Evolutionary conservation across 495 filamentous ascomycete genomes (phyloP), one percentile per base, ranked within the genome.

Genomic region (Podospora comata): DNA sequence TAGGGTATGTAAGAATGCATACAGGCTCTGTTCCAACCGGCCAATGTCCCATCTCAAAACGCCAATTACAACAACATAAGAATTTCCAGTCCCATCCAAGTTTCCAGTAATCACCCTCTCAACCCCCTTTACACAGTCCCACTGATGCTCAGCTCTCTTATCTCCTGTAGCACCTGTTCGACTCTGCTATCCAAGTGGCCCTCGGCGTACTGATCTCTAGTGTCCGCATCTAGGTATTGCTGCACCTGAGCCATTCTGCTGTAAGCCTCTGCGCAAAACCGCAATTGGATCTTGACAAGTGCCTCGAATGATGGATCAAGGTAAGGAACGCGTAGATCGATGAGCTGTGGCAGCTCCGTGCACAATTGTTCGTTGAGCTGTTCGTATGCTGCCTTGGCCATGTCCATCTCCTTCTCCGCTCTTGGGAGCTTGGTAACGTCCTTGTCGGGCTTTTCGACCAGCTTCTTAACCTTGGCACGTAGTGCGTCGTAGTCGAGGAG

Each of bases 391-490:
- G 89, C 88, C 79, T 91, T 94, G 65, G 95, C 92, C 82, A 97
- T 90, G 72, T 97, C 93, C 75, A 91, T 86, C 78, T 99, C 95
- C 77, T 94, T 94, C 79, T 99, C 95, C 3, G 93, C 90, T 59
- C 93, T 89, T 0, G 95, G 95, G 20, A 99, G 87, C 80, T 98
- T 97, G 28, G 91, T 92, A 23, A 90, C 91, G 75, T 99, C 95
- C 84, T 99, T 99, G 84, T 99, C 95, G 55, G 95, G 95, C 82
- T 98, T 98, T 80, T 99, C 96, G 69, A 91, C 92, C 5, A 99
- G 86, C 79, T 92, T 94, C 85, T 97, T 97, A 67, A 98, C 95
- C 76, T 94, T 94, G 60, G 94, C 92, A 59, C 95, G 91, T 80
- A 97, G 90, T 34, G 93, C 87, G 79, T 99, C 95, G 84, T 97